These are phyloP conservation scores for Skeletonema tropicum DNA, from an alignment of 108 stramenopile genomes.

Conservation along the genomic window DNA sequence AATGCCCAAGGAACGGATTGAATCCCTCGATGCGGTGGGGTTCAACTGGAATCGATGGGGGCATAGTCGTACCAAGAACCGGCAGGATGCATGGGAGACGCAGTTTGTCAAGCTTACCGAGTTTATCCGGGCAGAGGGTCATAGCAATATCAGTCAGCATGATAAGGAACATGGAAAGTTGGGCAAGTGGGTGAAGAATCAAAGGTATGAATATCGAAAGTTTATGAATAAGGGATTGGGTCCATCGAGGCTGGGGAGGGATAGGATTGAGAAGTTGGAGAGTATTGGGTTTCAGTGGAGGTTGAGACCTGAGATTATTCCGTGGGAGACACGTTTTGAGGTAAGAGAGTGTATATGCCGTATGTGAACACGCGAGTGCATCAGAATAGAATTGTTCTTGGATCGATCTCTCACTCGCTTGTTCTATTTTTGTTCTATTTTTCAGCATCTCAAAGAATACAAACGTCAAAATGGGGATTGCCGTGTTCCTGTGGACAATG, in stretches of 20 bases:
- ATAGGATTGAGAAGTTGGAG: conserved; percentile 44
- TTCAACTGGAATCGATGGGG: conserved; percentile 46
- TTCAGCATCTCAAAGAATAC: conserved; percentile 32
- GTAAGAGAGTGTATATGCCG: conserved; percentile 15
- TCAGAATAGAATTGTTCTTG: no score
- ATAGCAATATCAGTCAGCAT: conserved; percentile 26
- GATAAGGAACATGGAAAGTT: conserved; percentile 32
- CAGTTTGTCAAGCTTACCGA: conserved; percentile 29
- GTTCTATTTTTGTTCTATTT: no score
- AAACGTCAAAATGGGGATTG: conserved; percentile 41
- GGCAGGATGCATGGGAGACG: conserved; percentile 39
- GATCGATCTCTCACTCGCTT: not conserved
- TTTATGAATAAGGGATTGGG: conserved; percentile 35
- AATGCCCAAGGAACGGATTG: conserved; percentile 38
- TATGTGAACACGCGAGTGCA: no score
- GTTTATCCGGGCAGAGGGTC: conserved; percentile 12
- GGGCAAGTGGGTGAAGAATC: conserved; percentile 50
- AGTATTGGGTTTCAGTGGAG: conserved; percentile 48
- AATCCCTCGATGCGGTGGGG: conserved; percentile 25
- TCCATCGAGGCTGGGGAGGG: conserved; percentile 26
- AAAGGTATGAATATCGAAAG: conserved; percentile 43
- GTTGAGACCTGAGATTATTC: conserved; percentile 31
- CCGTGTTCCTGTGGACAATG: conserved; percentile 29
- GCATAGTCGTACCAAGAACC: conserved; percentile 11
- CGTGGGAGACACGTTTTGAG: conserved; percentile 37